Evolutionary conservation across 257 asterid genomes (phyloP), one percentile per base, ranked within the genome.

Genomic region (Nicotiana undulata): DNA sequence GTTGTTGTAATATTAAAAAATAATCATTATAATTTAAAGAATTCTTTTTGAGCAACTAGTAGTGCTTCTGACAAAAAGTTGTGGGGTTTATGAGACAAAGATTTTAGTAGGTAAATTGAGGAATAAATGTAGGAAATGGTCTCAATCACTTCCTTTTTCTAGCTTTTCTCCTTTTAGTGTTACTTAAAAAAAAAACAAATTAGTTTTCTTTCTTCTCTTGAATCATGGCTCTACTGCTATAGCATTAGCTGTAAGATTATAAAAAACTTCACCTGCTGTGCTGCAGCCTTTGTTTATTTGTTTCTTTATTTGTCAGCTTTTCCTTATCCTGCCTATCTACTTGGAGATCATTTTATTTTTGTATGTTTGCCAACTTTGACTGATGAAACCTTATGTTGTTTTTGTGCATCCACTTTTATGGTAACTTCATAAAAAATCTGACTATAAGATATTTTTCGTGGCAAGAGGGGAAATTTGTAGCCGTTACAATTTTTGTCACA

Each of bases 241-340:
- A 81, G 87, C 88, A 84, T 82, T 74, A 88, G 88, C 91, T 92
- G 89, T 86, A 86, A 86, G 72, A 78, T 81, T 65, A 67, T 52
- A 37, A 51, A 82, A 76, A 66, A 66, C 80, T 82, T 81, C 78
- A 78, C 79, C 82, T 84, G 87, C 68, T 56, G 89, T 84, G 87
- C 68, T 56, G 89, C 95, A 90, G 92, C 89, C 86, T 89, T 89
- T 76, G 49, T 40, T 40, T 40, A 40, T 52, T 32, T 58, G 46
- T 63, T 82, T 66, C 63, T 82, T 6, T 82, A n/a, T 79, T 85
- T 88, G 88, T 84, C 90, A 86, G 88, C 85, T 84, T 86, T 92
- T 75, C 5, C n/a, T 86, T 79, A 70, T 61, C 82, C 18, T 86
- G 85, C 83, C 72, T 52, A 75, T 67, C 77, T 81, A 88, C 89